Evolutionary conservation across 1,284 basidiomycete species (phyloP).

Genomic region (Mycosarcoma mackinlayi): DNA sequence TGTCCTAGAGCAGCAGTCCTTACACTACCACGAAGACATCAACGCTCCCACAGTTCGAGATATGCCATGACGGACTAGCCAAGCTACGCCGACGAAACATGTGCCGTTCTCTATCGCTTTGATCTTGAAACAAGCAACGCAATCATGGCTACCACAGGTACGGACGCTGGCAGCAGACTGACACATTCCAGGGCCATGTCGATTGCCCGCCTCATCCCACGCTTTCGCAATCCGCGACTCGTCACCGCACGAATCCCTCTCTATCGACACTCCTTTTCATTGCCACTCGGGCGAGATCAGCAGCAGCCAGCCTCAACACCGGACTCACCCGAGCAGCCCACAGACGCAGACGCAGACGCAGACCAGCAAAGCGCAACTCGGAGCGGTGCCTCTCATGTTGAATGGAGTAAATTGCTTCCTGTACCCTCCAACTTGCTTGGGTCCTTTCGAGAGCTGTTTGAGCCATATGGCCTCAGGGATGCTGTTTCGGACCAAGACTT

Average conservation of each 20-base stretch:
- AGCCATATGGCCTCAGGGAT: not conserved
- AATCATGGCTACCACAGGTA: slow-evolving; percentile 6
- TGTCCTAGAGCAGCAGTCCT: no score
- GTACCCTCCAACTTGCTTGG: slow-evolving; percentile 28
- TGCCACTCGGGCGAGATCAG: slow-evolving; percentile 2
- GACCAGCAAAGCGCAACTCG: not conserved
- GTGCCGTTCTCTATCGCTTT: no score
- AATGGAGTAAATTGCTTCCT: slow-evolving; percentile 41
- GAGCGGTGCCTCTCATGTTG: slow-evolving; percentile 23
- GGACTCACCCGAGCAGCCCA: not conserved
- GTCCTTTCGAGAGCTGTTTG: slow-evolving; percentile 29
- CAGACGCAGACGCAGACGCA: not conserved
- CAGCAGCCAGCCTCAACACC: not conserved
- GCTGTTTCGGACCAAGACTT: no score
- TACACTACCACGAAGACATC: no score
- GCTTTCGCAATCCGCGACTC: slow-evolving; percentile 35
- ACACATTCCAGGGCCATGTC: slow-evolving; percentile 23
- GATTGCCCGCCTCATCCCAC: slow-evolving; percentile 41
- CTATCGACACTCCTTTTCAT: slow-evolving; percentile 46
- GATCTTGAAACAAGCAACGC: not conserved
- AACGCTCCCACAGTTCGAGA: no score
- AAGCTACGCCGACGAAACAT: no score
- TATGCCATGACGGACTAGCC: no score
- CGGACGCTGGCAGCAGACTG: not conserved
- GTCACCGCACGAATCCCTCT: slow-evolving; percentile 28